These are phyloP conservation scores for Panellus pusillus DNA, from an alignment of 768 basidiomycete species.

Conservation along the genomic window DNA sequence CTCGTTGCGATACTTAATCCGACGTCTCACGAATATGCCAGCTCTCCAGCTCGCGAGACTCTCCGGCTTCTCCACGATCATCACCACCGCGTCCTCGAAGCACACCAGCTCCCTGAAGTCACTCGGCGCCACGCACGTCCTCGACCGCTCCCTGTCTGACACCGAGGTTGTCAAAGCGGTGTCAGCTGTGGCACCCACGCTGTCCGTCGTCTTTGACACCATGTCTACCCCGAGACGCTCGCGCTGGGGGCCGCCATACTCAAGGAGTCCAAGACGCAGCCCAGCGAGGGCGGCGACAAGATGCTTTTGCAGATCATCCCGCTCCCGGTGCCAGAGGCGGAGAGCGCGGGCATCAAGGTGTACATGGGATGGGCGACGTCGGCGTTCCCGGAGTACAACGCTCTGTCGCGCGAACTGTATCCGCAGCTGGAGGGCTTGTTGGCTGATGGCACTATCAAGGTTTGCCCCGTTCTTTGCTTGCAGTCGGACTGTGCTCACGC, in stretches of 20 bases:
- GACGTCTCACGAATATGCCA: constrained; percentile 1
- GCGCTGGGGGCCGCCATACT: neutral
- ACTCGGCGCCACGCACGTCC: constrained; percentile 38
- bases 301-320: constrained; percentile 5
- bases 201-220: neutral
- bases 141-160: constrained; percentile 28
- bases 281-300: neutral
- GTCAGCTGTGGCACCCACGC: neutral
- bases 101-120: constrained; percentile 32
- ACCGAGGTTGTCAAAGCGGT: neutral
- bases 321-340: neutral
- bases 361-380: constrained; percentile 9
- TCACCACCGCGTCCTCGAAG: constrained; percentile 38
- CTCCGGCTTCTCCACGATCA: constrained; percentile 37
- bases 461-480: neutral
- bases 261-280: neutral
- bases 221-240: neutral
- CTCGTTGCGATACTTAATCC: neutral
- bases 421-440: constrained; percentile 1
- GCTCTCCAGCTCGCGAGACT: constrained; percentile 34
- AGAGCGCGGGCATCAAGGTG: neutral
- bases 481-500: too few relatives aligned
- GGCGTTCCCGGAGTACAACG: constrained; percentile 6
- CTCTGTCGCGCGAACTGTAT: constrained; percentile 7
- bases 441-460: constrained; percentile 12